Percentiles rank a stretch among this genome's conserved stretches.
Evolutionary conservation across 306 rosid genomes (phyloP).

Genomic region (Pyrus communis): DNA sequence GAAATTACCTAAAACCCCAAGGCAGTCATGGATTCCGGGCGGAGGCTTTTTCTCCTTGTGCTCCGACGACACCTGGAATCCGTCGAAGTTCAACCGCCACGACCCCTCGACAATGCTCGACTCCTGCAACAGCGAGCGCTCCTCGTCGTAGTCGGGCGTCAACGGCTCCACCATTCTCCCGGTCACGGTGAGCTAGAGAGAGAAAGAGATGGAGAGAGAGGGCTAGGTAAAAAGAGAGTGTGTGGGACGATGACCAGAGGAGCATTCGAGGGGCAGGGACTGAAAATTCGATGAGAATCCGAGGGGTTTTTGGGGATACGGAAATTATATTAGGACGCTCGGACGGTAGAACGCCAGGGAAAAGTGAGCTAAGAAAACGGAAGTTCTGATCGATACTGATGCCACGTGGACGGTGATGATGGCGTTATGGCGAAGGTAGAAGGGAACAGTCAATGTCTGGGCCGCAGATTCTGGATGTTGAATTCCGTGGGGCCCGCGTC

Average conservation of each 20-base stretch:
- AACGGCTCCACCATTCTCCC: conserved; percentile 44
- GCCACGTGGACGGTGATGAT: conserved; percentile 17
- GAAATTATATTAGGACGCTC: neutral
- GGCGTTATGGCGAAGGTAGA: neutral
- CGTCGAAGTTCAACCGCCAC: conserved; percentile 84
- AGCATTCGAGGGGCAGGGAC: neutral
- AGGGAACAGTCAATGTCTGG: no score
- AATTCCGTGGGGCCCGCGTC: neutral
- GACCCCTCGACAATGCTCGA: conserved; percentile 52
- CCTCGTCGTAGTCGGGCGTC: conserved; percentile 41
- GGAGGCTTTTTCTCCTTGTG: conserved; percentile 53
- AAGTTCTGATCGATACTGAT: no score
- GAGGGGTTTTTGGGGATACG: neutral
- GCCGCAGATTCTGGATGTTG: conserved; percentile 10
- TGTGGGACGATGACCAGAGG: neutral
- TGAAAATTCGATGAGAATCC: neutral
- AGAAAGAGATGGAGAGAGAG: neutral
- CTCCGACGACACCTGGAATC: conserved; percentile 40
- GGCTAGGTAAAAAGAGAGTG: neutral
- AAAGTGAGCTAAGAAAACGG: neutral
- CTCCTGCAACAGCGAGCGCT: conserved; percentile 36
- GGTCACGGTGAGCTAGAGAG: neutral
- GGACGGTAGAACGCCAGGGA: conserved; percentile 12
- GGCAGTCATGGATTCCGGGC: conserved; percentile 66
- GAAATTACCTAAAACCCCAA: conserved; percentile 60